Conservation (phyloP, 108 stramenopile genomes). For the Conticribra weissflogii region DNA sequence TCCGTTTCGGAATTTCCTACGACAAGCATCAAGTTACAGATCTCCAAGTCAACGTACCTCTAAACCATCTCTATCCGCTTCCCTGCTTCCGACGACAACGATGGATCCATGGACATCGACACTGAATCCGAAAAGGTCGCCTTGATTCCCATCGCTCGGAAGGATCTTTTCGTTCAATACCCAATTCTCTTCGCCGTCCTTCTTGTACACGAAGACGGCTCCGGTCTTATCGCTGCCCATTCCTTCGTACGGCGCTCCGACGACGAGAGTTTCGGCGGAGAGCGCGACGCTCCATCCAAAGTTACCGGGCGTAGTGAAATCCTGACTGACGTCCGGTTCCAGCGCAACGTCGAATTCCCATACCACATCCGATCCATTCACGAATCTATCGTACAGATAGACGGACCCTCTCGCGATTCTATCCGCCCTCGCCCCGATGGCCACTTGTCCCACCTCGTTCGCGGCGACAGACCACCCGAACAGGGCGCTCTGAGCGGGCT, state of each 20-base stretch:
- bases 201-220: conserved; percentile 13
- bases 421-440: conserved; percentile 13
- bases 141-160: conserved; percentile 9
- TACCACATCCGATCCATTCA: neutral
- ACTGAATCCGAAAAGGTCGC: conserved; percentile 24
- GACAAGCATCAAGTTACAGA: neutral
- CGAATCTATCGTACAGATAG: conserved; percentile 7
- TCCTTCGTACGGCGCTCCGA: conserved; percentile 20
- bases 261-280: conserved; percentile 9
- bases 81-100: conserved; percentile 1
- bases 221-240: conserved; percentile 6
- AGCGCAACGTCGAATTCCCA: conserved; percentile 1
- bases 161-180: conserved; percentile 1
- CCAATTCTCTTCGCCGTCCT: conserved; percentile 7
- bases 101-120: conserved; percentile 8
- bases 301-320: conserved; percentile 12
- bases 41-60: neutral
- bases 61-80: neutral
- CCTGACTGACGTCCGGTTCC: conserved; percentile 10
- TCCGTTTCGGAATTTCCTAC: too few species aligned
- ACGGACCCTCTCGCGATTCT: conserved; percentile 8
- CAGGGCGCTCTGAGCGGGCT: neutral
- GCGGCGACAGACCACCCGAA: conserved; percentile 28
- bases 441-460: conserved; percentile 9
- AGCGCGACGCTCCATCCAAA: conserved; percentile 26